Base-by-base conservation (phyloP, 148 eudicot genomes). In the Fallopia convolvulus region DNA sequence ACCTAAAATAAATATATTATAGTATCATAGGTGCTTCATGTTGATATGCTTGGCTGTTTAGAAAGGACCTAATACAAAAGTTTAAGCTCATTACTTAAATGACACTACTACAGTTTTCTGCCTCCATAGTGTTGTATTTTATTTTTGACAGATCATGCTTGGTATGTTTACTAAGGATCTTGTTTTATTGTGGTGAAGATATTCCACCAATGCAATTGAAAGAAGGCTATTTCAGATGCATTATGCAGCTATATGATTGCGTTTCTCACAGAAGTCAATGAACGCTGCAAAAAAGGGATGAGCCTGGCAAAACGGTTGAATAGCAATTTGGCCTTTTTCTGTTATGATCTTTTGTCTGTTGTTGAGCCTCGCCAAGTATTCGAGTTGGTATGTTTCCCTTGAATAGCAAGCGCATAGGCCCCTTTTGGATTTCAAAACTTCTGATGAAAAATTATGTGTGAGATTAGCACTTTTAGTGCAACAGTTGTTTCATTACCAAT, bases 291-390 rank as follows among this genome's bases (percentile, higher is more conserved):
- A 81, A 96, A 91, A 79, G 98, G 99, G 65, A 79, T 91, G 77
- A 89, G 91, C 85, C 88, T 96, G 86, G 98, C 99, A 23, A 96
- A 93, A 82, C 93, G 91, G 79, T 83, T 96, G 53, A 96, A 91
- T 82, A 96, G 99, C 79, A 90, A 97, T 79, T 81, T 96, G 90
- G 98, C 94, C 32, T 96, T 91, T 90, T 96, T 93, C 81, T 96
- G 99, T 60, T 93, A 93, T 78, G 99, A 96, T 82, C 97, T 96
- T 53, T 77, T 96, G 80, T 96, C 99, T 30, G 86, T 90, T 49
- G 82, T 96, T 53, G 99, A 96, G 87, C 99, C 99, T 80, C 98
- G 99, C 61, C 99, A 96, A 87, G 98, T 96, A 68, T 93, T 96
- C 82, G 99, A 96, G 78, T 80, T 96, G 99, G 99, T 96, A 90